Percentiles rank a stretch among this genome's conserved stretches.
These are phyloP conservation scores for Dryas octopetala DNA, from an alignment of 306 rosid species.

Conservation along the genomic window DNA sequence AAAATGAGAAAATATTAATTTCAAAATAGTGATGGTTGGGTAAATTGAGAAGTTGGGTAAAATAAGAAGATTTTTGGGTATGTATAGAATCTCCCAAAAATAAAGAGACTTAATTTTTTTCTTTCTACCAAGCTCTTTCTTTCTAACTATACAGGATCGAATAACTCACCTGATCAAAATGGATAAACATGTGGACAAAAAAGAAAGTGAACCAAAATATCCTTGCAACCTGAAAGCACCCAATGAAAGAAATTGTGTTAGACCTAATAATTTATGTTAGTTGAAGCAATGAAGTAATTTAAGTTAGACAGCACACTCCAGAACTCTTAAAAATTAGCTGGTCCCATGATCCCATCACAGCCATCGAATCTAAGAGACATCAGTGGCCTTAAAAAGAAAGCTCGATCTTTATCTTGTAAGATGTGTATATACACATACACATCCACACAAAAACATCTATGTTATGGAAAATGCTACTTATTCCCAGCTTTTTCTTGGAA, in stretches of 20 bases:
- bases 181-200: conserved; percentile 61
- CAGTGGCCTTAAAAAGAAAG: neutral
- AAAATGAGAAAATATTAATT: no score
- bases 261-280: neutral
- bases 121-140: no score
- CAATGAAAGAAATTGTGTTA: neutral
- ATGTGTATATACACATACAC: no score
- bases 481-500: no score
- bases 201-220: conserved; percentile 68
- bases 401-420: no score
- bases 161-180: conserved; percentile 74
- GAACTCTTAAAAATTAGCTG: neutral
- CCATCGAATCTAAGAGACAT: neutral
- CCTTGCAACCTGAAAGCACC: conserved; percentile 70
- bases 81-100: neutral
- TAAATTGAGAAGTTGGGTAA: no score
- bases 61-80: no score
- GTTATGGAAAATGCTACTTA: neutral
- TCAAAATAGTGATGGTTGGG: no score
- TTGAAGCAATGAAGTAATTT: neutral
- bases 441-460: neutral
- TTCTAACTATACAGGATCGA: conserved; percentile 12
- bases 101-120: neutral
- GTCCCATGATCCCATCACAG: neutral
- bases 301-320: neutral